Evolutionary conservation across 2,329 filamentous ascomycete species (phyloP).

Genomic region (Myrmaecium sp.): DNA sequence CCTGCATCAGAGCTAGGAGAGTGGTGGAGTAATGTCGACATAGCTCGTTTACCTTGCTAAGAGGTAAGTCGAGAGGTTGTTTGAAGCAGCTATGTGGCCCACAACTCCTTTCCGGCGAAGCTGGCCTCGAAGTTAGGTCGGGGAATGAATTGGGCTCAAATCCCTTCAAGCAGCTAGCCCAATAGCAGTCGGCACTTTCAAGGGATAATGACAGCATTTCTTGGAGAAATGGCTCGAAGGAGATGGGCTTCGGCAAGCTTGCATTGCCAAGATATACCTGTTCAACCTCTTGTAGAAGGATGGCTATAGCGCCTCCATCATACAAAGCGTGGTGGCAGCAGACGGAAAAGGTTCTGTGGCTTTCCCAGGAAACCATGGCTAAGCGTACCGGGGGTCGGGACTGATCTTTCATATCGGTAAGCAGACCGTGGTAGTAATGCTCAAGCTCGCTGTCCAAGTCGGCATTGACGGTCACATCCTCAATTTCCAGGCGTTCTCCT

Average conservation of each 20-base stretch:
- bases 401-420: constrained; percentile 31
- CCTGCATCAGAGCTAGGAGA: constrained; percentile 51
- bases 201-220: constrained; percentile 36
- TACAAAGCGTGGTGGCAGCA: constrained; percentile 70
- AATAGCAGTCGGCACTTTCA: constrained; percentile 43
- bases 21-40: constrained; percentile 16
- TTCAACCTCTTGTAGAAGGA: constrained; percentile 56
- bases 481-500: constrained; percentile 27
- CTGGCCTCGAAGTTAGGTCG: constrained; percentile 14
- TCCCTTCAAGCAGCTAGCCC: constrained; percentile 38
- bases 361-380: constrained; percentile 9
- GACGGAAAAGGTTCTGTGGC: constrained; percentile 24
- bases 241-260: constrained; percentile 31
- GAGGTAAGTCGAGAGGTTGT: constrained; percentile 8
- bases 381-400: constrained; percentile 20
- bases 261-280: constrained; percentile 30
- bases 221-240: constrained; percentile 48
- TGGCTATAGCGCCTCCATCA: constrained; percentile 61
- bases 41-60: constrained; percentile 9
- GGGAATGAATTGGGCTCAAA: constrained; percentile 31
- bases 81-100: constrained; percentile 14
- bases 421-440: constrained; percentile 23
- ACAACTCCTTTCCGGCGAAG: constrained; percentile 7
- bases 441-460: constrained; percentile 21
- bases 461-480: constrained; percentile 6